phyloP scores from a whole-genome alignment of 345 rosid genomes.

The Tarenaya hassleriana region DNA sequence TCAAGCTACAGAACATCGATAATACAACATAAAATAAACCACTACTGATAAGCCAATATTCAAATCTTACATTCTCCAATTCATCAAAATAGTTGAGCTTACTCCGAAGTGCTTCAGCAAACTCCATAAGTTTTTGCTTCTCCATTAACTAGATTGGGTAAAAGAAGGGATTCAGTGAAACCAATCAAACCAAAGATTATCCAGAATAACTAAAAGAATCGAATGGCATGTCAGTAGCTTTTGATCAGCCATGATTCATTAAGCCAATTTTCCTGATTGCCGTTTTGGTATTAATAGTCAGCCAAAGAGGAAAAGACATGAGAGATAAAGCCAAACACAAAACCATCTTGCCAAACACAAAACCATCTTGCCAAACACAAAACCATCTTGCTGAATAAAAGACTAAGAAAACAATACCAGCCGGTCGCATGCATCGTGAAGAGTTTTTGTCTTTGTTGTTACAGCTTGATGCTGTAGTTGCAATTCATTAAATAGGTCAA shows the following conservation, averaged over 20 bases:
- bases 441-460: slow-evolving; percentile 96
- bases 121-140: slow-evolving; percentile 82
- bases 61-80: slow-evolving; percentile 98
- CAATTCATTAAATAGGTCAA: slow-evolving; percentile 68
- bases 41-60: slow-evolving; percentile 33
- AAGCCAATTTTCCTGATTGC: slow-evolving; percentile 1
- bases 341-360: neutral
- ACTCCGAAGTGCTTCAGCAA: slow-evolving; percentile 88
- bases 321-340: slow-evolving; percentile 7
- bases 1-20: slow-evolving; percentile 9
- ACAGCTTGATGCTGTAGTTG: slow-evolving; percentile 93
- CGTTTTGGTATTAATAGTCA: neutral
- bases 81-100: slow-evolving; percentile 97
- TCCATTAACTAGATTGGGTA: slow-evolving; percentile 51
- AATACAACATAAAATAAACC: slow-evolving; percentile 4
- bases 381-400: neutral
- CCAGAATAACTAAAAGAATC: slow-evolving; percentile 2
- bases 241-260: slow-evolving; percentile 4
- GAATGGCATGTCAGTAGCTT: slow-evolving; percentile 10
- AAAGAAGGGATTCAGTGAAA: slow-evolving; percentile 18
- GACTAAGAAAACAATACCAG: slow-evolving; percentile 46
- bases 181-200: neutral
- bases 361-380: slow-evolving; percentile 14
- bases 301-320: slow-evolving; percentile 1
- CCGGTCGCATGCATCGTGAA: slow-evolving; percentile 95